Conservation (phyloP, 768 basidiomycete genomes). For the Kwoniella dejecticola region DNA sequence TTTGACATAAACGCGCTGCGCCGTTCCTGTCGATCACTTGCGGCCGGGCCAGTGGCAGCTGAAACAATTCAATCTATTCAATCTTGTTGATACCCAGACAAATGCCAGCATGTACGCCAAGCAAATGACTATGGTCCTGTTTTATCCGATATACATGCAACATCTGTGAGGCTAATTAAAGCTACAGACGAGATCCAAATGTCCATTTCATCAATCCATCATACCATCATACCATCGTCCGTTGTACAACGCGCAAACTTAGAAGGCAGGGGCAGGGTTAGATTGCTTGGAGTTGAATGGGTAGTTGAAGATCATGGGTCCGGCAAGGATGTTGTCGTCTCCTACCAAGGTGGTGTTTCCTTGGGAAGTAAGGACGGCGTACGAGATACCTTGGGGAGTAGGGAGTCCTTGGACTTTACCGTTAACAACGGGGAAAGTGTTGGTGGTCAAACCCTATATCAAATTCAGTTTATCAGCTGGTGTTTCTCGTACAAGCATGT, state of each 20-base stretch:
- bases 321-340: constrained; percentile 64
- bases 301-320: constrained; percentile 60
- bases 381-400: constrained; percentile 60
- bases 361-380: constrained; percentile 60
- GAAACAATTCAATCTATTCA: too few species aligned
- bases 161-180: constrained; percentile 21
- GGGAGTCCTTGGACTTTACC: constrained; percentile 46
- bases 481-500: neutral
- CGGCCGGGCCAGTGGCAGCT: too few species aligned
- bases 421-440: constrained; percentile 57
- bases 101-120: too few species aligned
- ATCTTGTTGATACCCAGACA: too few species aligned
- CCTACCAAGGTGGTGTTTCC: constrained; percentile 52
- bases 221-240: neutral
- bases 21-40: too few species aligned
- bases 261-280: constrained; percentile 47
- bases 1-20: too few species aligned
- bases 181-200: constrained; percentile 15
- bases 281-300: constrained; percentile 38
- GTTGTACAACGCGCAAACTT: constrained; percentile 6
- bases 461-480: neutral
- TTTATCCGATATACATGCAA: neutral
- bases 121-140: too few species aligned
- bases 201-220: neutral
- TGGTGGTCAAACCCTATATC: constrained; percentile 58